Evolutionary conservation across 495 filamentous ascomycete species (phyloP).

Genomic region (Neurospora sp.): DNA sequence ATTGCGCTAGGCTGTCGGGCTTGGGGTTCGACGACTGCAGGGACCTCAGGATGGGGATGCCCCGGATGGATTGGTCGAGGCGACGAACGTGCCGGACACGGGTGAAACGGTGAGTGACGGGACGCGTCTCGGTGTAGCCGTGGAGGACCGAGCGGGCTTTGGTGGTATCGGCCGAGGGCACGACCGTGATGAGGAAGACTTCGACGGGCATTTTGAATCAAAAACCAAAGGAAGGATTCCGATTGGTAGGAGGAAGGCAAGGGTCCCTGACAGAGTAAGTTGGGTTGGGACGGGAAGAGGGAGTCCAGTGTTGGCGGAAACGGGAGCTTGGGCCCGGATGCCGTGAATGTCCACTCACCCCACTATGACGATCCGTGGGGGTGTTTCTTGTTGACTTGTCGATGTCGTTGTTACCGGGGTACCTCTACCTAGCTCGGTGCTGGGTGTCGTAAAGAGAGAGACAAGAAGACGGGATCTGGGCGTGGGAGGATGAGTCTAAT

Average conservation of each 20-base stretch:
- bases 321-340: background rate
- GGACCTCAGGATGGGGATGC: slow-evolving; percentile 18
- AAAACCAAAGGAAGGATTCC: background rate
- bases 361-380: background rate
- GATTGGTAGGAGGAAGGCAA: background rate
- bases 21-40: slow-evolving; percentile 19
- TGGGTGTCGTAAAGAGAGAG: background rate
- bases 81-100: slow-evolving; percentile 26
- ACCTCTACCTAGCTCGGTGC: background rate
- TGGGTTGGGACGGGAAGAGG: background rate
- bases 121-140: slow-evolving; percentile 30
- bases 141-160: slow-evolving; percentile 29
- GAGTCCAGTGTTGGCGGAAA: background rate
- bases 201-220: slow-evolving; percentile 26
- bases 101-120: slow-evolving; percentile 21
- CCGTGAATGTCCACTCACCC: background rate
- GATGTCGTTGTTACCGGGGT: background rate
- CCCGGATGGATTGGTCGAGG: slow-evolving; percentile 10
- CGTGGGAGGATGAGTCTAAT: background rate
- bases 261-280: background rate
- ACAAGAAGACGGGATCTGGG: background rate
- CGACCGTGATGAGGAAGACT: slow-evolving; percentile 30
- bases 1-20: slow-evolving; percentile 8
- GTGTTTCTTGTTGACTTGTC: background rate
- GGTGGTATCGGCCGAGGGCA: slow-evolving; percentile 20